Percentiles rank a stretch among this genome's conserved stretches.
These are phyloP conservation scores for Balamuthia mandrillaris DNA, from an alignment of 208 protist species.

Conservation along the genomic window DNA sequence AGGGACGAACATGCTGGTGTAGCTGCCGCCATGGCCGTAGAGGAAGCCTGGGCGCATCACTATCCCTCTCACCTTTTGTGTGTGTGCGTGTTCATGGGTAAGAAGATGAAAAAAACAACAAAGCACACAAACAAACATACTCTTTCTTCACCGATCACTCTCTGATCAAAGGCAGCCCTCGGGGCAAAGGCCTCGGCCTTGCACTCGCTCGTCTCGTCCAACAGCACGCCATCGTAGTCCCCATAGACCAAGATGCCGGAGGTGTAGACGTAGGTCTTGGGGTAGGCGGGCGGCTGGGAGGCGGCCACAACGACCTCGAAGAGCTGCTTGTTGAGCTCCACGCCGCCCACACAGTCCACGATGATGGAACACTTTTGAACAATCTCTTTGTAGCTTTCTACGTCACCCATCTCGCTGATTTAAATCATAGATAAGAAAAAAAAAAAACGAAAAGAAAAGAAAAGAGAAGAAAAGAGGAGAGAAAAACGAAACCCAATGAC, in stretches of 20 bases:
- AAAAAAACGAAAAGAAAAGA: neutral
- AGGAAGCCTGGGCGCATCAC: slow-evolving; percentile 10
- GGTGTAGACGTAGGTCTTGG: slow-evolving; percentile 38
- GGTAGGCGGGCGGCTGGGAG: neutral
- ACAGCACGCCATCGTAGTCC: neutral
- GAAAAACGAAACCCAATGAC: slow-evolving; percentile 12
- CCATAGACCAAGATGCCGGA: slow-evolving; percentile 21
- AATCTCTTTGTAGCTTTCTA: slow-evolving; percentile 9
- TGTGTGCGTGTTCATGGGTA: no score
- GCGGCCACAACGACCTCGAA: neutral
- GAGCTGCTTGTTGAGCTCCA: neutral
- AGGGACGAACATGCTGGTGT: no score
- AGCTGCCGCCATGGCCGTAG: slow-evolving; percentile 36
- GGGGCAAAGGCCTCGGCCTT: no score
- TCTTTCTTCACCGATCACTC: neutral
- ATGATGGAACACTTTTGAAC: slow-evolving; percentile 1
- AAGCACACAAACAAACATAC: no score
- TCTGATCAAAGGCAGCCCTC: slow-evolving; percentile 9
- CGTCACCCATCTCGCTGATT: slow-evolving; percentile 10
- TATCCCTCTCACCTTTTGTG: no score
- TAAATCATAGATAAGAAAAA: no score
- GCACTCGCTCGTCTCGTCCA: slow-evolving; percentile 36
- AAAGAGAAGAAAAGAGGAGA: no score
- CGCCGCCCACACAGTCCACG: slow-evolving; percentile 35
- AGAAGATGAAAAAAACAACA: no score